Percentiles rank a stretch among this genome's conserved stretches.
These are phyloP conservation scores for Pleurotus giganteus DNA, from an alignment of 768 basidiomycete genomes.

Conservation along the genomic window DNA sequence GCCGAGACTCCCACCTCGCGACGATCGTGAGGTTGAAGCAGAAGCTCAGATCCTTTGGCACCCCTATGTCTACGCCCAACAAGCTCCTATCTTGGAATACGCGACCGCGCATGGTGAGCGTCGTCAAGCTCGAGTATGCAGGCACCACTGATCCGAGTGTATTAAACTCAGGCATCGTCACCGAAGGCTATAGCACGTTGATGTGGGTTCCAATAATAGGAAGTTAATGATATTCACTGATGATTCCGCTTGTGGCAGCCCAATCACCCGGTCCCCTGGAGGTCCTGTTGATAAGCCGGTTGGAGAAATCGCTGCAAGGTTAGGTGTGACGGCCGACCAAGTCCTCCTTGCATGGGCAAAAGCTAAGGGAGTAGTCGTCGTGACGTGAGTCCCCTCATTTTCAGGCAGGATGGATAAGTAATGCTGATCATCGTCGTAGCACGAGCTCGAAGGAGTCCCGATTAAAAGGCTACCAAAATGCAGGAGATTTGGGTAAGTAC, in stretches of 20 bases:
- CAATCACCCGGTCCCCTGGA: slow-evolving; percentile 55
- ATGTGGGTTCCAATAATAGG: slow-evolving; percentile 37
- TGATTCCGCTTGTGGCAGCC: slow-evolving; percentile 32
- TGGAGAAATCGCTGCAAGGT: slow-evolving; percentile 46
- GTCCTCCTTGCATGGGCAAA: slow-evolving; percentile 72
- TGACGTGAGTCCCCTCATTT: slow-evolving; percentile 44
- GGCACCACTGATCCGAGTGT: neutral
- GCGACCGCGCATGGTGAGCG: slow-evolving; percentile 41
- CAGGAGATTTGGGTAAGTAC: slow-evolving; percentile 58
- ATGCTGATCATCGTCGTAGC: slow-evolving; percentile 25
- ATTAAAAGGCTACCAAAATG: slow-evolving; percentile 64
- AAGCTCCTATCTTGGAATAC: slow-evolving; percentile 56
- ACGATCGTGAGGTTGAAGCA: neutral
- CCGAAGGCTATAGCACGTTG: slow-evolving; percentile 72
- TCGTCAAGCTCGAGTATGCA: neutral
- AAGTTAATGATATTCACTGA: neutral
- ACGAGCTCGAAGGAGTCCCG: slow-evolving; percentile 66
- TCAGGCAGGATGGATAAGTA: neutral
- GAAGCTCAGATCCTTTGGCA: slow-evolving; percentile 57
- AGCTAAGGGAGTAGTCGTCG: slow-evolving; percentile 61
- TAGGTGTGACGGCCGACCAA: slow-evolving; percentile 58
- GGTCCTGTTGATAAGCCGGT: slow-evolving; percentile 66
- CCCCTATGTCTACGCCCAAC: slow-evolving; percentile 61
- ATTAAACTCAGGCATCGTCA: slow-evolving; percentile 42
- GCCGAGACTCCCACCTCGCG: neutral